Base-by-base conservation (phyloP, 1,284 basidiomycete species). In the Agroathelia rolfsii region DNA sequence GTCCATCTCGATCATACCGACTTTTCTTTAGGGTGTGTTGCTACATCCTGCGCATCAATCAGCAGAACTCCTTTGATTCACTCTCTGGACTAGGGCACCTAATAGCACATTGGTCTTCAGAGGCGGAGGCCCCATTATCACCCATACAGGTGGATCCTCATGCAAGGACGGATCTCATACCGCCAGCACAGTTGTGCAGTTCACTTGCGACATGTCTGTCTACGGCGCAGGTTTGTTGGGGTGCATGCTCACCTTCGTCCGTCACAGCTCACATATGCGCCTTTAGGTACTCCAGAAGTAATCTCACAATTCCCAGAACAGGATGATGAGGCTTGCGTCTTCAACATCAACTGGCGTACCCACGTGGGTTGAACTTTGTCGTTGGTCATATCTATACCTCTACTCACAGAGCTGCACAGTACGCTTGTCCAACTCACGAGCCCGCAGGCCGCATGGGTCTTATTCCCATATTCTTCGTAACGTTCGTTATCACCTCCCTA, bases 291-390 rank as follows among this genome's bases (percentile, higher is more conserved):
- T 36, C 81, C 81, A 4, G 53, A 66, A 10, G 59, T 84, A 2
- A 50, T 79, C 8, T 71, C 65, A 3, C 70, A 76, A 37, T 64
- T 79, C 13, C 79, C 76, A 3, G 64, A 66, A 12, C 64, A 56
- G 5, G 55, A 68, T n/a, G 68, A 74, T 5, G 51, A 50, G 8
- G 72, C 70, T 11, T 86, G 79, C 50, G 67, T 70, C 13, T 86
- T 73, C 50, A 67, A 76, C 35, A 53, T 82, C 28, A 80, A 86
- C 57, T 85, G 77, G 80, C 63, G 66, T 37, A 83, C 76, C 13
- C 70, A 69, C 43, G 82, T 81, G 41, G 48, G 68, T 51, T 12
- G 27, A 28, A 14, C 36, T 33, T 22, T 30, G 6, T 30, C 6
- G 12, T 28, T 36, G 25, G 21, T 24, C 13, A 20, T 13, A 35